Percentiles rank a stretch among this genome's conserved stretches.
These are phyloP conservation scores for Solanum medicagineum DNA, from an alignment of 257 asterid genomes.

Conservation along the genomic window DNA sequence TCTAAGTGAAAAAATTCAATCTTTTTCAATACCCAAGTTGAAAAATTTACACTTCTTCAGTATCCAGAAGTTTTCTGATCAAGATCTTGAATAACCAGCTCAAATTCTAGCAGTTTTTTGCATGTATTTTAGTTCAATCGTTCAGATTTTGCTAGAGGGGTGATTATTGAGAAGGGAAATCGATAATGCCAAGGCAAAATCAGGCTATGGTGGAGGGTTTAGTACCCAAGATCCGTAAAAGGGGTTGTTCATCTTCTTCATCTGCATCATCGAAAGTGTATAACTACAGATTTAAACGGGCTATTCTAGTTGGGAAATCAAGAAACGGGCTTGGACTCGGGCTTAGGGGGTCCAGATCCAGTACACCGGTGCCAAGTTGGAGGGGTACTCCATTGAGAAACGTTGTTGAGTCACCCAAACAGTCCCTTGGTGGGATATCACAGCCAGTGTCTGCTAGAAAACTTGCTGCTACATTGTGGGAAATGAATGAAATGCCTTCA, in stretches of 20 bases:
- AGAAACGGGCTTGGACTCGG: conserved; percentile 28
- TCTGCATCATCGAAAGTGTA: conserved; percentile 66
- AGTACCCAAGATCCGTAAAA: conserved; percentile 73
- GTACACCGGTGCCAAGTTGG: conserved; percentile 89
- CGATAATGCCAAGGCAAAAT: conserved; percentile 35
- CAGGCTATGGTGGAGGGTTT: conserved; percentile 39
- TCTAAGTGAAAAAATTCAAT: neutral
- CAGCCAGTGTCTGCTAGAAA: conserved; percentile 80
- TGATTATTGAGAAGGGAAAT: neutral
- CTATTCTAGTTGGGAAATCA: conserved; percentile 72
- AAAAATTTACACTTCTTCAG: neutral
- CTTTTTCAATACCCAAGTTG: neutral
- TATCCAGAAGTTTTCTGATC: neutral
- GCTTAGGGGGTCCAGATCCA: conserved; percentile 66
- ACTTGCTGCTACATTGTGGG: conserved; percentile 92
- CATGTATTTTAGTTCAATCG: neutral
- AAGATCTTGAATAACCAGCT: neutral
- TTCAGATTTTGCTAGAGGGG: neutral
- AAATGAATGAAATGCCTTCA: conserved; percentile 74
- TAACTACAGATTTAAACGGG: conserved; percentile 57
- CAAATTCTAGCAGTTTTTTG: neutral
- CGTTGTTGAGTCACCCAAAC: conserved; percentile 47
- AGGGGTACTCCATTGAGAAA: conserved; percentile 42
- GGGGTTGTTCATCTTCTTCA: conserved; percentile 81
- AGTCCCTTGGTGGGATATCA: conserved; percentile 47